Evolutionary conservation across 805 yeast species (phyloP).

Genomic region (Dipodascopsis uninucleata): DNA sequence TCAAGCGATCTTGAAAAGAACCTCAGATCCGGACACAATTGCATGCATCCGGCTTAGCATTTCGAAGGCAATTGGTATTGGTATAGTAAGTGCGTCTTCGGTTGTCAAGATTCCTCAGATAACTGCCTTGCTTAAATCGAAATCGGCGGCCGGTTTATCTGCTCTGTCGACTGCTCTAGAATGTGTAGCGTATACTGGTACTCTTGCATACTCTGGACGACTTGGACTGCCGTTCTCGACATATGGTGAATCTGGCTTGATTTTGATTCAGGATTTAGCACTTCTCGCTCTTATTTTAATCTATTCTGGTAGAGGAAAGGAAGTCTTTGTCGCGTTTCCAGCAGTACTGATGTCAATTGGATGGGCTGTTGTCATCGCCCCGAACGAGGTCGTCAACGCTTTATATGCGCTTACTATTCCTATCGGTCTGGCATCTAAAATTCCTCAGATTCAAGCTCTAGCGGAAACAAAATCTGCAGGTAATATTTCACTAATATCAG

Average conservation of each 20-base stretch:
- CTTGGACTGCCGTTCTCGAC: slow-evolving; percentile 38
- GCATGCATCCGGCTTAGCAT: slow-evolving; percentile 35
- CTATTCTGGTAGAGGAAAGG: slow-evolving; percentile 28
- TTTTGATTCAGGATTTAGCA: slow-evolving; percentile 39
- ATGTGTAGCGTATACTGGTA: slow-evolving; percentile 36
- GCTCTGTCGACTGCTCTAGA: slow-evolving; percentile 37
- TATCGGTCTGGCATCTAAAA: slow-evolving; percentile 37
- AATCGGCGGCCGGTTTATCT: slow-evolving; percentile 40
- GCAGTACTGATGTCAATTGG: slow-evolving; percentile 15
- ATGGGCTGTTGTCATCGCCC: slow-evolving; percentile 27
- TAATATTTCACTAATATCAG: slow-evolving; percentile 40
- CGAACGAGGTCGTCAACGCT: slow-evolving; percentile 27
- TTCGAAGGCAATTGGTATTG: slow-evolving; percentile 38
- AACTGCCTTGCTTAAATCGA: slow-evolving; percentile 34
- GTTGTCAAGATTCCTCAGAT: slow-evolving; percentile 45
- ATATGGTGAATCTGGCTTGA: slow-evolving; percentile 41
- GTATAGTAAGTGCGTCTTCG: slow-evolving; percentile 39
- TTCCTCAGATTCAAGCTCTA: slow-evolving; percentile 44
- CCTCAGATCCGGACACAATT: slow-evolving; percentile 7
- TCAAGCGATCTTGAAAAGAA: slow-evolving; percentile 28
- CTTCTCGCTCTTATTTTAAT: slow-evolving; percentile 35
- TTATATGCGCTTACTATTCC: slow-evolving; percentile 41
- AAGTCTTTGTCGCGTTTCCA: slow-evolving; percentile 24
- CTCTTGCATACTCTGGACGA: slow-evolving; percentile 40
- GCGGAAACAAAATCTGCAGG: slow-evolving; percentile 43